Conservation (phyloP, 2,329 filamentous ascomycete genomes). For the Cladosporium sp. region DNA sequence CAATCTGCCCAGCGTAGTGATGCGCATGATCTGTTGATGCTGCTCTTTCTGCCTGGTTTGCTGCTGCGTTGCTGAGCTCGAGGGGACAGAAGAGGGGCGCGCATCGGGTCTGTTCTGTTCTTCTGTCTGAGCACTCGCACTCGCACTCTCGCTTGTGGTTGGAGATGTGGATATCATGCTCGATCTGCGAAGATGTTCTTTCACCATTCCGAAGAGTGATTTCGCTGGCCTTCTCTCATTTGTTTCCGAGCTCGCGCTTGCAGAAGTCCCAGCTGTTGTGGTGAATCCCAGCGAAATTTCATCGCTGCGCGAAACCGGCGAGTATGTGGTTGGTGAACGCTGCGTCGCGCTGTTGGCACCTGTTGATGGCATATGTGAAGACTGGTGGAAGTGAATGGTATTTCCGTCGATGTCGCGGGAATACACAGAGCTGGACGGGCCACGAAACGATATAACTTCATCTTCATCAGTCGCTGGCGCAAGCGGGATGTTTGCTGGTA, state of each 20-base stretch:
- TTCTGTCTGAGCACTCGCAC: too few species aligned
- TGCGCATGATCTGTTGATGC: not conserved
- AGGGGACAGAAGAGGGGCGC: not conserved
- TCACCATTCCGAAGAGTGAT: too few species aligned
- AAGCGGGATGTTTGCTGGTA: too few species aligned
- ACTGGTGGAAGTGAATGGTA: not conserved
- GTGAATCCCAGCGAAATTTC: not conserved
- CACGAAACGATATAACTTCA: not conserved
- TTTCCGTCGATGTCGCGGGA: not conserved
- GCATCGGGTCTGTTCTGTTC: not conserved
- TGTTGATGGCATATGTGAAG: not conserved
- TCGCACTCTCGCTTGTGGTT: too few species aligned
- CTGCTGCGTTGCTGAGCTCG: not conserved
- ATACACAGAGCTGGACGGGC: not conserved
- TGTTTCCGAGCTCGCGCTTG: not conserved
- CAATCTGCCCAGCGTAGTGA: not conserved
- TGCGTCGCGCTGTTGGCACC: too few species aligned
- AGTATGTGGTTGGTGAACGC: too few species aligned
- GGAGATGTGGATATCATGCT: too few species aligned
- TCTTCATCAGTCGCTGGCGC: too few species aligned
- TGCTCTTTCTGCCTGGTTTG: not conserved
- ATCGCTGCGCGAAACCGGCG: not conserved
- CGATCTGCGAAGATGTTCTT: too few species aligned
- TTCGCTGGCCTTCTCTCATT: not conserved
- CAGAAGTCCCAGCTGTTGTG: not conserved